Conservation (phyloP, 2,329 filamentous ascomycete species). For the Ceratocystis eucalypticola region DNA sequence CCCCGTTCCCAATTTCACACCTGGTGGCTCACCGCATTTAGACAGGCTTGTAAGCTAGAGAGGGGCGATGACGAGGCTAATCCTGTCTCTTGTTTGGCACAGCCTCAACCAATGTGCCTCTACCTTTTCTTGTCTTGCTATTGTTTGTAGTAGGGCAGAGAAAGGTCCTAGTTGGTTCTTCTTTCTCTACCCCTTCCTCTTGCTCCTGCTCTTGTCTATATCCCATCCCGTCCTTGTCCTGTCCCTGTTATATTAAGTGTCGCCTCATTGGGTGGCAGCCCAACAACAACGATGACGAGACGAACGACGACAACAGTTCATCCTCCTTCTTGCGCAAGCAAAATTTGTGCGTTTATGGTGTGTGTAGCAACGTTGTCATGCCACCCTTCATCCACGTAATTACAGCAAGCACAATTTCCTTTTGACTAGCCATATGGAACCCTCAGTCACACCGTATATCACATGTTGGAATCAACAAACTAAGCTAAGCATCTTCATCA, state of each 20-base stretch:
- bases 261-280: too few relatives aligned
- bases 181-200: too few relatives aligned
- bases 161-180: too few relatives aligned
- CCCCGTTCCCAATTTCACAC: neutral
- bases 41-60: neutral
- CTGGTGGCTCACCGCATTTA: neutral
- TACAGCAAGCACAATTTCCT: neutral
- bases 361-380: neutral
- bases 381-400: neutral
- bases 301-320: too few relatives aligned
- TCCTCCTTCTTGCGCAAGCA: neutral
- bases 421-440: too few relatives aligned
- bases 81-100: conserved; percentile 7
- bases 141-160: neutral
- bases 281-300: too few relatives aligned
- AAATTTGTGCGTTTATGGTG: neutral
- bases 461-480: too few relatives aligned
- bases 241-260: too few relatives aligned
- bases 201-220: too few relatives aligned
- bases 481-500: too few relatives aligned
- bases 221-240: too few relatives aligned
- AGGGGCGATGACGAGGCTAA: conserved; percentile 12
- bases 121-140: neutral
- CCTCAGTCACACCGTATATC: too few relatives aligned
- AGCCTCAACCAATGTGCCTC: conserved; percentile 1